Conservation (phyloP, 768 basidiomycete genomes). For the Baorangia bicolor region DNA sequence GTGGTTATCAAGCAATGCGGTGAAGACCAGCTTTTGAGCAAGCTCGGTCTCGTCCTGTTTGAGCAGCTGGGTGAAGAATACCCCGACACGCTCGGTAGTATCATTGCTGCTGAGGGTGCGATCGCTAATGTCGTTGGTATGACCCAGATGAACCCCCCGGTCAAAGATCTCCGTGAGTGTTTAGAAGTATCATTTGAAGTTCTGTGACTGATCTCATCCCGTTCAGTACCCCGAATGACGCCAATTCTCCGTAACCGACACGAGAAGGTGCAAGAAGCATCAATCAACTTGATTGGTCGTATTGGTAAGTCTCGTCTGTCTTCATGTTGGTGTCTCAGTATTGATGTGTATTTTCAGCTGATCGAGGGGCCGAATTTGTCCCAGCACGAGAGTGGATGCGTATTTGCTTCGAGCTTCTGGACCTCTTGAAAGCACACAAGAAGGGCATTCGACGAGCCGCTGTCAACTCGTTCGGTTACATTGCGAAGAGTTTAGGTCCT, state of each 20-base stretch:
- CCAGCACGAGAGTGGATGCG: slow-evolving; percentile 99
- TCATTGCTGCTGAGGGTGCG: slow-evolving; percentile 97
- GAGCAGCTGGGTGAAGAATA: slow-evolving; percentile 99
- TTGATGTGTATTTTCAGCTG: slow-evolving; percentile 48
- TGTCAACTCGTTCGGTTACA: slow-evolving; percentile 99
- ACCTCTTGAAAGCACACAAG: slow-evolving; percentile 97
- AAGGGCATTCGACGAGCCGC: slow-evolving; percentile 98
- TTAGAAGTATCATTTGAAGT: not conserved
- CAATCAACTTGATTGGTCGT: slow-evolving; percentile 99
- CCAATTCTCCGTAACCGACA: slow-evolving; percentile 99
- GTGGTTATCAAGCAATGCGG: slow-evolving; percentile 99
- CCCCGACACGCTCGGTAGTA: slow-evolving; percentile 97
- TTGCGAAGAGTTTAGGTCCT: slow-evolving; percentile 98
- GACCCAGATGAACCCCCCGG: slow-evolving; percentile 99
- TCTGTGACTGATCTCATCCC: not conserved
- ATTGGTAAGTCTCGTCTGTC: slow-evolving; percentile 49
- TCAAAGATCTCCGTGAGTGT: slow-evolving; percentile 93
- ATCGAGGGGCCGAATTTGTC: slow-evolving; percentile 98
- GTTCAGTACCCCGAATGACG: slow-evolving; percentile 94
- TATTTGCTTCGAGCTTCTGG: slow-evolving; percentile 97
- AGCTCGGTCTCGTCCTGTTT: slow-evolving; percentile 94
- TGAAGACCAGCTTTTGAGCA: slow-evolving; percentile 92
- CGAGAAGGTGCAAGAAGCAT: slow-evolving; percentile 99
- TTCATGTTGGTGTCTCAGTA: not conserved
- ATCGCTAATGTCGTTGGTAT: slow-evolving; percentile 99